phyloP scores from a whole-genome alignment of 2,329 filamentous ascomycete species.

The Orbilia quercus region DNA sequence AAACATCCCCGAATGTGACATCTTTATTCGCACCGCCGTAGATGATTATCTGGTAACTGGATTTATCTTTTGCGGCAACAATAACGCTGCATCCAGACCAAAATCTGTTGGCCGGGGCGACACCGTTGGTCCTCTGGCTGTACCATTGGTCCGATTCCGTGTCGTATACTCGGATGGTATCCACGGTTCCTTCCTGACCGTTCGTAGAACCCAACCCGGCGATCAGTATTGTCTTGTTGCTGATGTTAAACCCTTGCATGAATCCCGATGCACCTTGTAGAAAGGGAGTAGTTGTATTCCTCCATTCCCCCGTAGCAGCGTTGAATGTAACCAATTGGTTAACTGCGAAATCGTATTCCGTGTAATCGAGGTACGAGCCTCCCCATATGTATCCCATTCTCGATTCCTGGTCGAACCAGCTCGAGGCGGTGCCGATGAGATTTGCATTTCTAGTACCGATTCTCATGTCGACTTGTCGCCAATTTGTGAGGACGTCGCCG shows the following conservation, averaged over 20 bases:
- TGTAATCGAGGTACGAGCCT: constrained; percentile 25
- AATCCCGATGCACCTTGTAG: constrained; percentile 22
- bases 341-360: constrained; percentile 22
- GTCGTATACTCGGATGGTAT: constrained; percentile 44
- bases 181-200: constrained; percentile 29
- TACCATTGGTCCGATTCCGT: constrained; percentile 41
- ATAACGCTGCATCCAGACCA: constrained; percentile 43
- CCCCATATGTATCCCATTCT: constrained; percentile 41
- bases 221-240: constrained; percentile 28
- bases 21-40: constrained; percentile 46
- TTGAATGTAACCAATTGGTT: constrained; percentile 49
- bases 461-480: constrained; percentile 29
- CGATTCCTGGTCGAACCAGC: constrained; percentile 41
- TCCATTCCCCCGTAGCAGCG: constrained; percentile 32
- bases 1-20: constrained; percentile 42
- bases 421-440: constrained; percentile 29
- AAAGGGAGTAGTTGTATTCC: constrained; percentile 38
- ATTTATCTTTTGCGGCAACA: constrained; percentile 39
- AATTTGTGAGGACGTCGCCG: constrained; percentile 33
- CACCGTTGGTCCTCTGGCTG: constrained; percentile 42
- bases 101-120: constrained; percentile 34
- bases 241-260: constrained; percentile 34
- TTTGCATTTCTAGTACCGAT: constrained; percentile 28
- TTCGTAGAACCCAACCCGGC: constrained; percentile 42
- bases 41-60: constrained; percentile 43